Percentiles rank a stretch among this genome's conserved stretches.
These are phyloP conservation scores for Jasminum sambac DNA, from an alignment of 257 asterid genomes.

Conservation along the genomic window DNA sequence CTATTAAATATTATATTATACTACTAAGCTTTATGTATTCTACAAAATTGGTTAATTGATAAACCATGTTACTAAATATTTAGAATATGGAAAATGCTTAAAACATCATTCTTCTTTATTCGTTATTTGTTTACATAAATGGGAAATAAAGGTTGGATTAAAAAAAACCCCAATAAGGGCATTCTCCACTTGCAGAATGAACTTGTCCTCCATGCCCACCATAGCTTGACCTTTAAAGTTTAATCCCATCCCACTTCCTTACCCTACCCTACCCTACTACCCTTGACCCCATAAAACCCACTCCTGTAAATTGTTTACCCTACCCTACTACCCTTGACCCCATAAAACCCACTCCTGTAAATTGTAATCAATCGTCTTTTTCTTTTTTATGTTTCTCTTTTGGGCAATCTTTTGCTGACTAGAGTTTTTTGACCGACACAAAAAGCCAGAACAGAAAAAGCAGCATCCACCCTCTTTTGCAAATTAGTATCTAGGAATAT, in stretches of 20 bases:
- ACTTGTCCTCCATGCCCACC: constrained; percentile 21
- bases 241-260: constrained; percentile 16
- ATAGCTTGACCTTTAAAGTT: constrained; percentile 38
- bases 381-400: constrained; percentile 24
- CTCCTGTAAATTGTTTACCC: constrained; percentile 9
- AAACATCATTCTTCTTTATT: too few species aligned
- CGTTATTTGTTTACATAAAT: too few species aligned
- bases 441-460: constrained; percentile 35
- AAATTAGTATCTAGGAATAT: not conserved
- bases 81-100: too few species aligned
- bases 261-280: constrained; percentile 27
- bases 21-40: too few species aligned
- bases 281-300: not conserved
- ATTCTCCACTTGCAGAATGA: constrained; percentile 49
- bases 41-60: too few species aligned
- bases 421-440: constrained; percentile 62
- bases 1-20: too few species aligned
- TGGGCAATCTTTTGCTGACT: constrained; percentile 51
- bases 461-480: constrained; percentile 28
- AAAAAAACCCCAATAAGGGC: constrained; percentile 24
- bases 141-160: constrained; percentile 21
- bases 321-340: not conserved
- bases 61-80: too few species aligned
- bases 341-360: too few species aligned
- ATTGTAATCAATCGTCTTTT: too few species aligned